Conservation (phyloP, 768 basidiomycete genomes). For the Antrodiella citrinella region DNA sequence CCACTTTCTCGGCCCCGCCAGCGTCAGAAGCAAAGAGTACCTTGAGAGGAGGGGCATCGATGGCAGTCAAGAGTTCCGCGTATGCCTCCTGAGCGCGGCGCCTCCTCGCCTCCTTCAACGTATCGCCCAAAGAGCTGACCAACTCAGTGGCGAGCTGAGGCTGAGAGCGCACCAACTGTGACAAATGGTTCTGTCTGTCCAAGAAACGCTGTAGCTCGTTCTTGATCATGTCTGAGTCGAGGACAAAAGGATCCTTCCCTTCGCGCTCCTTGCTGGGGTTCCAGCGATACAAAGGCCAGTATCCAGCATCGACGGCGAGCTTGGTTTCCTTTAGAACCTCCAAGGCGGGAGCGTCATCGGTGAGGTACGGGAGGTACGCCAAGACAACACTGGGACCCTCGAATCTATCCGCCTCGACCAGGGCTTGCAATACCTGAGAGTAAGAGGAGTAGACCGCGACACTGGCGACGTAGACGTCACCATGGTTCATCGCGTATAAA, state of each 20-base stretch:
- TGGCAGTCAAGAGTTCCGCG: slow-evolving; percentile 69
- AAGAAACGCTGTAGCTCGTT: slow-evolving; percentile 90
- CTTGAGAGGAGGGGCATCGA: slow-evolving; percentile 84
- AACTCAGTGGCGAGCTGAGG: slow-evolving; percentile 78
- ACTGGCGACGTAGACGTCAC: slow-evolving; percentile 92
- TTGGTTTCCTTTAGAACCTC: slow-evolving; percentile 97
- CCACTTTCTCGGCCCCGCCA: slow-evolving; percentile 92
- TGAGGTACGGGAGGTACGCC: slow-evolving; percentile 86
- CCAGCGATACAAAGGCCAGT: slow-evolving; percentile 99
- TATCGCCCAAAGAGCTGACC: slow-evolving; percentile 78
- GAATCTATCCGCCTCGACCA: slow-evolving; percentile 87
- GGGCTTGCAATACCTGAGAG: slow-evolving; percentile 83
- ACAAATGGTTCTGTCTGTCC: slow-evolving; percentile 93
- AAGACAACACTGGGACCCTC: slow-evolving; percentile 87
- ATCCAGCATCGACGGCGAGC: slow-evolving; percentile 89
- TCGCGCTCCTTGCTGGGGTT: slow-evolving; percentile 74
- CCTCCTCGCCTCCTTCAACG: slow-evolving; percentile 75
- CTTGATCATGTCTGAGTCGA: slow-evolving; percentile 93
- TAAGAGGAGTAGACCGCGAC: slow-evolving; percentile 96
- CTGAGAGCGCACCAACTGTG: slow-evolving; percentile 77
- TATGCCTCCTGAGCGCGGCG: slow-evolving; percentile 77
- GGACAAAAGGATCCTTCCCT: slow-evolving; percentile 79
- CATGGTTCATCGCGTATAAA: slow-evolving; percentile 97
- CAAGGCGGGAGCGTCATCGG: slow-evolving; percentile 71
- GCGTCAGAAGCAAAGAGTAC: slow-evolving; percentile 95